Base-by-base conservation (phyloP, 2,329 filamentous ascomycete genomes). In the Fusarium anthophilum region DNA sequence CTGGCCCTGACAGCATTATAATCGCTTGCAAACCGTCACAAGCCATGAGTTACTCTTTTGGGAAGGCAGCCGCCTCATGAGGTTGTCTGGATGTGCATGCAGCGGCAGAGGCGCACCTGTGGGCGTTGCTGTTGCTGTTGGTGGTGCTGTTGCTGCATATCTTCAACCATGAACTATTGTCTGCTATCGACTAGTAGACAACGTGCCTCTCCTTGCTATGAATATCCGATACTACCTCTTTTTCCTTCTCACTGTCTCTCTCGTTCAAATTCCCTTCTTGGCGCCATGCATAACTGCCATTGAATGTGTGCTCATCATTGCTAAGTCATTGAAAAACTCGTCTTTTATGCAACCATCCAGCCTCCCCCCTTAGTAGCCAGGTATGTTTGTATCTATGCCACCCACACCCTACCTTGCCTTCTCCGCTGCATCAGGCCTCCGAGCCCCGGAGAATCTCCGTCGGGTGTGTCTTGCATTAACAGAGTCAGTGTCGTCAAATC, bases 381-480 rank as follows among this genome's bases (percentile, higher is more conserved):
- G 28, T 51, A 14, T 51, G 15, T 18, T 15, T 28, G 45, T 30
- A 48, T 48, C 32, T 55, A 39, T 73, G 57, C 62, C 39, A 51
- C 55, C 67, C 70, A 71, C 66, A 67, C 41, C 44, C 30, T 53
- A 48, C 47, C 37, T 62, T 44, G 44, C 28, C 48, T 54, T 54
- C 44, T 24, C 26, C 24, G 50, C 17, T 41, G 28, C 55, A 55
- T 38, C 48, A 62, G 32, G 17, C 41, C 24, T 50, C 51, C 24
- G n/a, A 61, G 63, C 60, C 51, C 70, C 70, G 55, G 72, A 53
- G 63, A 74, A 54, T 72, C 60, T 74, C 74, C 70, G 66, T 68
- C 28, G 22, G 26, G 43, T 55, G 20, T 53, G 47, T 64, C 38
- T 64, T 37, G 41, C n/a, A 64, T 53, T 26, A 22, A 37, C 18